Base-by-base conservation (phyloP, 805 yeast species). In the Yarrowia sp. region DNA sequence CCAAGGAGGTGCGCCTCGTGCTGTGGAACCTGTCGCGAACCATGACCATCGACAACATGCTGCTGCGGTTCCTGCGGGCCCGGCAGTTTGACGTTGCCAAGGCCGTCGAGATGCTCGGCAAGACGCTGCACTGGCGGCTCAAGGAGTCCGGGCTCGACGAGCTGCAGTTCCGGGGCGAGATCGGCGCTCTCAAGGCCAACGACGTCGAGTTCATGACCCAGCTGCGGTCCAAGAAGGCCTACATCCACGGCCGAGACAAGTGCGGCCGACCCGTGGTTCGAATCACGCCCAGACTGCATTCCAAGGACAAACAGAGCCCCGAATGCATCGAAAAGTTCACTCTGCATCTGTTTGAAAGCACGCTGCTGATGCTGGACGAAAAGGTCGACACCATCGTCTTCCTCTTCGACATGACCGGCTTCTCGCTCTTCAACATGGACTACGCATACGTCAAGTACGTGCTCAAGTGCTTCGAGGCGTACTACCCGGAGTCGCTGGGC, bases 211-310 rank as follows among this genome's bases (percentile, higher is more conserved):
- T 94, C 84, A 87, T 90, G 70, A 95, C 93, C 81, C 87, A 86
- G n/a, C 98, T 95, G 81, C 94, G 95, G 80, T 90, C 95, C 34
- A 78, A 86, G 63, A 97, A 93, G 72, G 97, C 97, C 69, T 95
- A 93, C 81, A 95, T 95, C 79, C 98, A 95, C 81, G 93, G 95
- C 82, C 91, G 92, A 39, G 99, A 95, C 79, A 91, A 84, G 74
- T 98, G 94, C 71, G 99, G 99, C 61, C 89, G 99, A 76, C 99
- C 99, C 6, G 89, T 92, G 56, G 87, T 89, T 66, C 83, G 91
- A 76, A 91, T 94, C 17, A 61, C 55, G 2, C 66, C 66, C 19
- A 83, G 85, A 72, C 81, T 84, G 71, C 96, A 91, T 75, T 80
- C 79, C 71, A 77, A 88, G 2, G 75, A 80, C 12, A 86, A 82